phyloP scores from a whole-genome alignment of 208 protist species.

The Leishmania braziliensis region DNA sequence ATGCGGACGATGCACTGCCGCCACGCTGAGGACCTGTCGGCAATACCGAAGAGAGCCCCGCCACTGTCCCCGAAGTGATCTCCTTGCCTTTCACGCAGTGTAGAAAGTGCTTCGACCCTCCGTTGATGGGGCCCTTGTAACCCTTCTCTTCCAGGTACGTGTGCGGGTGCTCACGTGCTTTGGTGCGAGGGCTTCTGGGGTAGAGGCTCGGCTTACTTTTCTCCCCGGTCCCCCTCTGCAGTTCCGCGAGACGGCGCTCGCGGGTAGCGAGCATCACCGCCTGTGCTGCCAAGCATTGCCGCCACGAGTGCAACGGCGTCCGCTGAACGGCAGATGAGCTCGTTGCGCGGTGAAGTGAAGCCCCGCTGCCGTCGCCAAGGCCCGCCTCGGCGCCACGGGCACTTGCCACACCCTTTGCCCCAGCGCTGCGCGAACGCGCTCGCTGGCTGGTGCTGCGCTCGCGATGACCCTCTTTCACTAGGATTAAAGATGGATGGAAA shows the following conservation, averaged over 20 bases:
- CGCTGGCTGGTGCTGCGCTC: conserved; percentile 4
- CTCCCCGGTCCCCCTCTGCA: conserved; percentile 30
- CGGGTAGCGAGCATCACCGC: conserved; percentile 4
- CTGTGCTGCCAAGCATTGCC: conserved; percentile 9
- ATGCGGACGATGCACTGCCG: not conserved
- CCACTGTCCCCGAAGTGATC: not conserved
- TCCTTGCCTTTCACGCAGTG: conserved; percentile 38
- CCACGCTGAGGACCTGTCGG: too few relatives aligned
- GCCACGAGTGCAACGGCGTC: conserved; percentile 11
- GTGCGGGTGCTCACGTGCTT: conserved; percentile 30
- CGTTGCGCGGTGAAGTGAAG: not conserved
- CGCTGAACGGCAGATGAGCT: not conserved
- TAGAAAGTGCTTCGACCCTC: conserved; percentile 43
- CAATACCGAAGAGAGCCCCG: not conserved
- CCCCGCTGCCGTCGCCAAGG: not conserved
- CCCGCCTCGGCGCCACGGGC: not conserved
- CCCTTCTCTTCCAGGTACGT: conserved; percentile 39
- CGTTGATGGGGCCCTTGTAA: conserved; percentile 48
- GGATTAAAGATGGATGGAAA: conserved; percentile 20
- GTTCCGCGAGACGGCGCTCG: conserved; percentile 13
- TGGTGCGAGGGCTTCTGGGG: conserved; percentile 20
- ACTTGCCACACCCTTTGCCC: not conserved
- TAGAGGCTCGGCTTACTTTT: conserved; percentile 6
- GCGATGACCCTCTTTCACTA: not conserved
- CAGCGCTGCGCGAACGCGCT: not conserved